Conservation (phyloP, 805 yeast species). For the Cephaloascus albidus region DNA sequence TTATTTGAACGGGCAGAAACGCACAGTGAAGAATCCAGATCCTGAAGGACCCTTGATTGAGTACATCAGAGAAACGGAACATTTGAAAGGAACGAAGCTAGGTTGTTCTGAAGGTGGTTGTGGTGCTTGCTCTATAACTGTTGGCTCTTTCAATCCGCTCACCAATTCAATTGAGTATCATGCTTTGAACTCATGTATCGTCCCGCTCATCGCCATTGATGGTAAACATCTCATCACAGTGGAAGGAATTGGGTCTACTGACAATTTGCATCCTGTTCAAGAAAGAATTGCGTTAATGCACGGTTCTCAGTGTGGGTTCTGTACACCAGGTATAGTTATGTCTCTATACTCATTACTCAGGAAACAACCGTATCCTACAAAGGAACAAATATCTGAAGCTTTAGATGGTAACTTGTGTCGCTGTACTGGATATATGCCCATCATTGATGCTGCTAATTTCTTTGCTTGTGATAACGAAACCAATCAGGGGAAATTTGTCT, state of each 20-base stretch:
- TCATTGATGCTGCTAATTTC: conserved; percentile 35
- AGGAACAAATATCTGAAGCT: conserved; percentile 30
- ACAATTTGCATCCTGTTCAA: conserved; percentile 32
- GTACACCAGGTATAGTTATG: conserved; percentile 45
- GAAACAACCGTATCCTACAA: conserved; percentile 20
- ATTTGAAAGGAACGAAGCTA: conserved; percentile 34
- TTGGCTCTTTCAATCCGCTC: conserved; percentile 20
- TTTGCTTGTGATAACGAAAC: conserved; percentile 21
- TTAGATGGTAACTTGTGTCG: conserved; percentile 39
- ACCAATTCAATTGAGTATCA: conserved; percentile 16
- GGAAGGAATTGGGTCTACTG: conserved; percentile 34
- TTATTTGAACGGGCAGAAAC: conserved; percentile 28
- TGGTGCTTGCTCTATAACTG: conserved; percentile 38
- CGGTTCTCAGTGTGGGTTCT: conserved; percentile 43
- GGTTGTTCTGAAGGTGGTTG: conserved; percentile 45
- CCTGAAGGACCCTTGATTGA: conserved; percentile 35
- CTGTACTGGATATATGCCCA: conserved; percentile 42
- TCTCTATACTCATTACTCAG: conserved; percentile 32
- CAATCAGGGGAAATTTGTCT: neutral
- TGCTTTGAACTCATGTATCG: conserved; percentile 38
- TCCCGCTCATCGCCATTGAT: conserved; percentile 33
- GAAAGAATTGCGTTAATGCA: conserved; percentile 38
- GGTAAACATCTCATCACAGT: conserved; percentile 38
- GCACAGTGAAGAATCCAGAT: conserved; percentile 23
- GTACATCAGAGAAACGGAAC: conserved; percentile 25